These are phyloP conservation scores for Leccinum rimulosum DNA, from an alignment of 768 basidiomycete genomes.

Conservation along the genomic window DNA sequence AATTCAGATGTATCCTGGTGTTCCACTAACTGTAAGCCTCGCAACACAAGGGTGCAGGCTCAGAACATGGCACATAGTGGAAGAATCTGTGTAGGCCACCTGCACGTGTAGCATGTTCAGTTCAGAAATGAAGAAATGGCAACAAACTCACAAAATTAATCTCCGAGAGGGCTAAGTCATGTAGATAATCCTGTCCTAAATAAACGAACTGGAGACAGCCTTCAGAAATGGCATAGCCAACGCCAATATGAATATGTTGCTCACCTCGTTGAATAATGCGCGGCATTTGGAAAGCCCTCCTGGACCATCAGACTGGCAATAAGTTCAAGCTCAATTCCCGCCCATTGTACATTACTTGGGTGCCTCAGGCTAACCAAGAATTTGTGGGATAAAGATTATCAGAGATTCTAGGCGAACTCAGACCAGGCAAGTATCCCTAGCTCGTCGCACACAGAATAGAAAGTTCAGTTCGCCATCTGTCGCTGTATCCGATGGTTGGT, in stretches of 20 bases:
- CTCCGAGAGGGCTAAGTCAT: slow-evolving; percentile 44
- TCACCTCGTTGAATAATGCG: slow-evolving; percentile 41
- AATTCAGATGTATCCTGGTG: background rate
- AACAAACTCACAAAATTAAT: slow-evolving; percentile 43
- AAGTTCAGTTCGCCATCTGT: slow-evolving; percentile 47
- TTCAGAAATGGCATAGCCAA: no score
- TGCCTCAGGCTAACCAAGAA: slow-evolving; percentile 44
- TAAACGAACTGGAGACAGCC: slow-evolving; percentile 36
- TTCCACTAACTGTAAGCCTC: slow-evolving; percentile 40
- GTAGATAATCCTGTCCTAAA: slow-evolving; percentile 52
- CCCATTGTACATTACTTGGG: slow-evolving; percentile 59
- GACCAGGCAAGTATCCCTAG: slow-evolving; percentile 62
- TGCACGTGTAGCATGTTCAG: slow-evolving; percentile 12
- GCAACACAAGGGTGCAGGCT: slow-evolving; percentile 53
- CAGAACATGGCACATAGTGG: slow-evolving; percentile 55
- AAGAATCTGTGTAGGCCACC: slow-evolving; percentile 60
- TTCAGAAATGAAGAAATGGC: background rate
- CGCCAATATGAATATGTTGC: slow-evolving; percentile 3
- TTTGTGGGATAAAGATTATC: slow-evolving; percentile 57
- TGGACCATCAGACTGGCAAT: slow-evolving; percentile 28
- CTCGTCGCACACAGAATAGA: slow-evolving; percentile 58
- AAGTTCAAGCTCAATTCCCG: slow-evolving; percentile 46
- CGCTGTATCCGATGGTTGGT: slow-evolving; percentile 42
- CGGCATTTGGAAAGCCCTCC: background rate
- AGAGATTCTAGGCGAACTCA: slow-evolving; percentile 38